Percentiles rank a stretch among this genome's conserved stretches.
Conservation (phyloP, 495 filamentous ascomycete species). For the Rhypophila decipiens region DNA sequence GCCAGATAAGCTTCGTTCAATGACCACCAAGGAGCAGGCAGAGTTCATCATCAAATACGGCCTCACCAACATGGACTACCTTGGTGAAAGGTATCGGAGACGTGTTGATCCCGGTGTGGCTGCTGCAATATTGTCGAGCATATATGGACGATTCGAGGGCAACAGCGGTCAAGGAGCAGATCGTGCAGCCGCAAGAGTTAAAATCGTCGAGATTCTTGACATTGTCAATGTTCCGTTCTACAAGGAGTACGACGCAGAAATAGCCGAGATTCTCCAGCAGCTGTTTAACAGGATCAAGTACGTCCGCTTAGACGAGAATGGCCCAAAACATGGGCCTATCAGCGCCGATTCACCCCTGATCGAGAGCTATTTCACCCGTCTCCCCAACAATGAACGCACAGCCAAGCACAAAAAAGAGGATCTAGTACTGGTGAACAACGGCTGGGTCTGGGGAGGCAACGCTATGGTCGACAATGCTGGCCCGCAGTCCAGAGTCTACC, state of each 20-base stretch:
- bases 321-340: constrained; percentile 80
- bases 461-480: constrained; percentile 92
- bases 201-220: constrained; percentile 60
- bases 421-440: constrained; percentile 87
- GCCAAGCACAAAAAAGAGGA: constrained; percentile 68
- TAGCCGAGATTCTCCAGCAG: constrained; percentile 77
- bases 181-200: constrained; percentile 40
- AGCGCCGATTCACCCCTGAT: constrained; percentile 72
- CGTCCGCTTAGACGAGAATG: constrained; percentile 80
- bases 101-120: constrained; percentile 57
- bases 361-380: constrained; percentile 91
- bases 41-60: constrained; percentile 49
- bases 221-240: constrained; percentile 84
- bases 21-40: constrained; percentile 41
- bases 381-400: constrained; percentile 74
- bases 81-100: constrained; percentile 74
- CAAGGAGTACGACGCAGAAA: constrained; percentile 80
- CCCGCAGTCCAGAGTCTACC: constrained; percentile 77
- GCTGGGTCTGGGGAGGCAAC: constrained; percentile 98
- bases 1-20: constrained; percentile 37
- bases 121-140: constrained; percentile 59
- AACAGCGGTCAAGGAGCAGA: constrained; percentile 36
- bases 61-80: constrained; percentile 58
- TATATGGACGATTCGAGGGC: constrained; percentile 62
- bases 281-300: constrained; percentile 93